Evolutionary conservation across 352 stramenopile genomes (phyloP).

Genomic region (Plasmopara viticola): DNA sequence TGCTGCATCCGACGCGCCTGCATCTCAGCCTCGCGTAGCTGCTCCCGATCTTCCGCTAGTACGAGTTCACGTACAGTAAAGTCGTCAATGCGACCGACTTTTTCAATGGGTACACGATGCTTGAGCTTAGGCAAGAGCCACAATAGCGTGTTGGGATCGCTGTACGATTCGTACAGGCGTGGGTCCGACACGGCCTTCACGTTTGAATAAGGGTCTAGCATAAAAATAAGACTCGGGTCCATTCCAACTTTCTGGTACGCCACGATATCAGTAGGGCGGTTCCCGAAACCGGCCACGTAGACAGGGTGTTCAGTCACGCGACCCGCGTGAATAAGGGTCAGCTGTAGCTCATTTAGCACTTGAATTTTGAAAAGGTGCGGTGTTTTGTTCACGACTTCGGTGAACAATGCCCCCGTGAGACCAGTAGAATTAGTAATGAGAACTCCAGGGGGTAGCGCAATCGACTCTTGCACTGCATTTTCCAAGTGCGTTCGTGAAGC

Average conservation of each 20-base stretch:
- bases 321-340: slow-evolving; percentile 73
- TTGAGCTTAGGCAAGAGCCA: slow-evolving; percentile 79
- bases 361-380: slow-evolving; percentile 79
- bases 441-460: slow-evolving; percentile 52
- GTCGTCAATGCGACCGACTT: slow-evolving; percentile 70
- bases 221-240: slow-evolving; percentile 64
- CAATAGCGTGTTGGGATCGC: slow-evolving; percentile 71
- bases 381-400: slow-evolving; percentile 84
- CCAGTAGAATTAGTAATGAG: slow-evolving; percentile 80
- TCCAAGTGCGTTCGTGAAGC: slow-evolving; percentile 69
- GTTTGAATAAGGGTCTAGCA: slow-evolving; percentile 79
- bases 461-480: slow-evolving; percentile 56
- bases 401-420: slow-evolving; percentile 68
- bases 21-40: slow-evolving; percentile 59
- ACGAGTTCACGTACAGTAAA: slow-evolving; percentile 78
- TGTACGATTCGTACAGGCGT: slow-evolving; percentile 74
- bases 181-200: slow-evolving; percentile 50
- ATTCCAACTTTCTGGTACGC: slow-evolving; percentile 75
- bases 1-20: slow-evolving; percentile 57
- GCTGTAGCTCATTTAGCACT: slow-evolving; percentile 75
- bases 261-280: slow-evolving; percentile 75
- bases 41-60: slow-evolving; percentile 68
- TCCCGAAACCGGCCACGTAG: slow-evolving; percentile 83
- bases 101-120: slow-evolving; percentile 74
- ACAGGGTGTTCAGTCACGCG: slow-evolving; percentile 65